phyloP scores from a whole-genome alignment of 192 early-diverging fungal genomes.

The Coemansia sp. region DNA sequence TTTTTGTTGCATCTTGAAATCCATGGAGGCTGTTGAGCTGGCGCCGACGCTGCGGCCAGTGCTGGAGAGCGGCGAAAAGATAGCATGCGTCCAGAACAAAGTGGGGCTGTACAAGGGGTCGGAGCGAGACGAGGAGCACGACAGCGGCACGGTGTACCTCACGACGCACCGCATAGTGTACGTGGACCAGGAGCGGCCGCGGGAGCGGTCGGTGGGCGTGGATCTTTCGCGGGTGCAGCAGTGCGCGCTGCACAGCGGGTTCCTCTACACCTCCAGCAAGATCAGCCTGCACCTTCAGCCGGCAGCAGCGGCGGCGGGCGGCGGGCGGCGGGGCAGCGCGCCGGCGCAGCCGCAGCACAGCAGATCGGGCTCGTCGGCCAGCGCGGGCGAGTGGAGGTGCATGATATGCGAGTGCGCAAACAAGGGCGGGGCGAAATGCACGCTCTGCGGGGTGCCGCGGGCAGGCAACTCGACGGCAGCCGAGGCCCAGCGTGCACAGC shows the following conservation, averaged over 20 bases:
- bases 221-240: constrained; percentile 52
- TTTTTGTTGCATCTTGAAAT: background rate
- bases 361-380: background rate
- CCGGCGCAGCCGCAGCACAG: background rate
- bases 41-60: constrained; percentile 52
- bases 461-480: constrained; percentile 6
- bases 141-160: constrained; percentile 75
- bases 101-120: constrained; percentile 51
- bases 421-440: constrained; percentile 36
- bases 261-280: constrained; percentile 50
- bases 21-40: constrained; percentile 48
- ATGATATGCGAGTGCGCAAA: constrained; percentile 49
- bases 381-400: constrained; percentile 38
- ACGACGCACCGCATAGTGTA: constrained; percentile 81
- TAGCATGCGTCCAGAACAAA: constrained; percentile 44
- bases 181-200: constrained; percentile 66
- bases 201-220: constrained; percentile 60
- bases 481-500: constrained; percentile 3
- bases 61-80: constrained; percentile 46
- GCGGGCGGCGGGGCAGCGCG: background rate
- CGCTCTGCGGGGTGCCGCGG: constrained; percentile 45
- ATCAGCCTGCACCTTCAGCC: constrained; percentile 22
- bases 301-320: background rate
- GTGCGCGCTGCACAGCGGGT: constrained; percentile 44
- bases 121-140: constrained; percentile 60